These are phyloP conservation scores for Cryptococcus sp. DNA, from an alignment of 1,284 basidiomycete genomes.

Conservation along the genomic window DNA sequence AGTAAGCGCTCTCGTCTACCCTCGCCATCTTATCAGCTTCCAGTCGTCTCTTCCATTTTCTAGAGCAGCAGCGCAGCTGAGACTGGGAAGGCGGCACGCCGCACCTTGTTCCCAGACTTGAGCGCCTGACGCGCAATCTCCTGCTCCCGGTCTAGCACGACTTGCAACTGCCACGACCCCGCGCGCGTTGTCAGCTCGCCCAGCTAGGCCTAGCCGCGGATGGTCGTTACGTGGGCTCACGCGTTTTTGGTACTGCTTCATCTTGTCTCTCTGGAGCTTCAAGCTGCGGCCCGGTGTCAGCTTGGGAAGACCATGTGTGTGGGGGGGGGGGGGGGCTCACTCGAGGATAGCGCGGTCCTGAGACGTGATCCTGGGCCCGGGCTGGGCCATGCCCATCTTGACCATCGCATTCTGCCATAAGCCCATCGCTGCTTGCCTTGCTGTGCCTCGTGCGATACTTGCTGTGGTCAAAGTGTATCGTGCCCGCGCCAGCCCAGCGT, in stretches of 20 bases:
- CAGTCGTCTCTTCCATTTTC: too few species aligned
- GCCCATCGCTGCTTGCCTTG: constrained; percentile 29
- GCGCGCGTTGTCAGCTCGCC: neutral
- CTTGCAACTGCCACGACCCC: constrained; percentile 68
- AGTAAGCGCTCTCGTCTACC: constrained; percentile 64
- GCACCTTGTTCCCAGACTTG: constrained; percentile 72
- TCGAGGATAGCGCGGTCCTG: constrained; percentile 93
- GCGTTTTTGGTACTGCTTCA: constrained; percentile 92
- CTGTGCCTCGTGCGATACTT: too few species aligned
- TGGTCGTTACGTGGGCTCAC: constrained; percentile 54
- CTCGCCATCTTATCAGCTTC: neutral
- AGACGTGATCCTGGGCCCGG: constrained; percentile 80
- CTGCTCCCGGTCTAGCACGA: constrained; percentile 78
- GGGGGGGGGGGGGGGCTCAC: constrained; percentile 54
- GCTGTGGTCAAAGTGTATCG: too few species aligned
- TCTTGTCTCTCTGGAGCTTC: constrained; percentile 91
- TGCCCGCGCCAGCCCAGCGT: too few species aligned
- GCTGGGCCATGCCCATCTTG: constrained; percentile 58
- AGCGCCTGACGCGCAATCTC: constrained; percentile 83
- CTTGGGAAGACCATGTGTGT: constrained; percentile 12
- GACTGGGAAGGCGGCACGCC: neutral
- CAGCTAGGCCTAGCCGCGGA: neutral
- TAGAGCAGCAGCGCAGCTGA: too few species aligned
- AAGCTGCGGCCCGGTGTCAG: constrained; percentile 56
- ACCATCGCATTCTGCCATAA: constrained; percentile 37